Evolutionary conservation across 1,284 basidiomycete species (phyloP), one percentile per base, ranked within the genome.

Genomic region (Tetrapyrgos nigripes): DNA sequence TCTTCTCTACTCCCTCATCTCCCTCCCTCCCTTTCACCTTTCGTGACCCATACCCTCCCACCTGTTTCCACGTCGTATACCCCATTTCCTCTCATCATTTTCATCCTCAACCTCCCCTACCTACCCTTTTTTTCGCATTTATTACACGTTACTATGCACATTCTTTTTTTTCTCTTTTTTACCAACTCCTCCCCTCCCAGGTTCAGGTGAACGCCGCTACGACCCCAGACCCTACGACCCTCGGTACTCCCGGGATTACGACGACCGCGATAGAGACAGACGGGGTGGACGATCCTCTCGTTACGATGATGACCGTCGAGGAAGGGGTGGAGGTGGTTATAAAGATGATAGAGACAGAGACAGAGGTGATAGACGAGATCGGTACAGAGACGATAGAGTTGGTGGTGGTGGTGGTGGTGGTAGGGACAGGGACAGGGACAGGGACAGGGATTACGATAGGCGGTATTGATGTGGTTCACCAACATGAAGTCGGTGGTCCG

Each of bases 181-280:
- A 33, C 31, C 14, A 33, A 33, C 14, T 14, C 55, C 52, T 33
- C 62, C 62, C 55, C 48, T 62, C 46, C 60, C 37, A 52, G 61
- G 27, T 44, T 48, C 70, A 85, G 89, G 81, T 63, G 89, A 93
- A 70, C 83, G 91, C 43, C 88, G 84, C 1, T 93, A 93, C 66
- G 91, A 91, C 71, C 92, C 89, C 54, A 83, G 89, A 57, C 91
- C 91, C 1, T 92, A 92, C 70, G 91, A 93, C 71, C 86, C 84
- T 63, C 89, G 91, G 61, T 92, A 93, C 73, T 79, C 83, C 6
- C 84, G 87, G 24, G 86, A 87, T 65, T 76, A 82, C 62, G 88
- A 90, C 33, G 80, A 83, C 56, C 81, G 85, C 59, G 71, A 79
- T 29, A 75, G 78, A n/a, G 66, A 70, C 51, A 72, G 78, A 37